Evolutionary conservation across 2,329 filamentous ascomycete genomes (phyloP).

Genomic region (Pleurostoma richardsiae): DNA sequence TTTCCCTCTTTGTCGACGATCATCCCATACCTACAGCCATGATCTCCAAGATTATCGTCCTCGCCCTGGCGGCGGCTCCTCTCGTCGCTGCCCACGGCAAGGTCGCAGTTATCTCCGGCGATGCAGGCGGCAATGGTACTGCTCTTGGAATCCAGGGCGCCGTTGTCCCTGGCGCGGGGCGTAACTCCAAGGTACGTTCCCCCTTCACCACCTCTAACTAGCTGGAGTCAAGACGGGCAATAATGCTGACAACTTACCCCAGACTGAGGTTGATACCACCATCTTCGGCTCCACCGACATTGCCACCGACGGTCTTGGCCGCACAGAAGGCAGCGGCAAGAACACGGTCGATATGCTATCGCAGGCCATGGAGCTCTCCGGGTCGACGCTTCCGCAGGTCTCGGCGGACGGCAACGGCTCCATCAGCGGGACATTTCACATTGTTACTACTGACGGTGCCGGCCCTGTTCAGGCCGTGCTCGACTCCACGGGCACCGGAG

Average conservation of each 20-base stretch:
- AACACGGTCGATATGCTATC: constrained; percentile 26
- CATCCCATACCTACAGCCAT: not conserved
- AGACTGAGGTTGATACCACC: constrained; percentile 39
- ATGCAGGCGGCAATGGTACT: constrained; percentile 31
- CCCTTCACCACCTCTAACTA: not conserved
- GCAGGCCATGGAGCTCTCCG: constrained; percentile 27
- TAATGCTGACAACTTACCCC: no score
- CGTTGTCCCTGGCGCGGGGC: constrained; percentile 18
- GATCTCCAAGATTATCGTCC: constrained; percentile 9
- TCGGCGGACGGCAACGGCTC: constrained; percentile 18
- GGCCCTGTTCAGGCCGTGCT: constrained; percentile 31
- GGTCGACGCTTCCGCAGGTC: constrained; percentile 32
- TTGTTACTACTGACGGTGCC: constrained; percentile 35
- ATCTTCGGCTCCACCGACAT: constrained; percentile 30
- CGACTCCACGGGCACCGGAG: constrained; percentile 28
- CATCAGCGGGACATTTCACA: constrained; percentile 28
- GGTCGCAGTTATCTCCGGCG: constrained; percentile 17
- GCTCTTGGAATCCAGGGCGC: constrained; percentile 30
- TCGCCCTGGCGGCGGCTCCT: constrained; percentile 15
- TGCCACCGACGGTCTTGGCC: constrained; percentile 30
- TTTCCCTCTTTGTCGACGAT: no score
- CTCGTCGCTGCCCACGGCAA: constrained; percentile 23
- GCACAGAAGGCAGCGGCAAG: constrained; percentile 25
- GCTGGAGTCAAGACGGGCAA: not conserved
- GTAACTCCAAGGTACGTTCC: constrained; percentile 2